These are phyloP conservation scores for Colletotrichum gigasporum DNA, from an alignment of 2,329 filamentous ascomycete species.

Conservation along the genomic window DNA sequence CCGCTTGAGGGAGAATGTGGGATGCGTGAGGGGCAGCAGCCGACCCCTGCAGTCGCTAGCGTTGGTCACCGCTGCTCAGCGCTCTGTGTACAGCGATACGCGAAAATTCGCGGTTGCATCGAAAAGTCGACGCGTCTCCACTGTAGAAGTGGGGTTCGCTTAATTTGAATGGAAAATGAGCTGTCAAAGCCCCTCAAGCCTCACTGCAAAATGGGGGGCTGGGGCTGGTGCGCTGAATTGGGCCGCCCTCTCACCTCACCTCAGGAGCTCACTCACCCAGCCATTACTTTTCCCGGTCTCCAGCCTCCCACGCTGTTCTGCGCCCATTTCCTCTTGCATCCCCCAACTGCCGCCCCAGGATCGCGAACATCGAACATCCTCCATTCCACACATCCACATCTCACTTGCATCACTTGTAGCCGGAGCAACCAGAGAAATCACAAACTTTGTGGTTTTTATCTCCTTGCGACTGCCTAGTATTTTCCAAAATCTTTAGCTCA, in stretches of 20 bases:
- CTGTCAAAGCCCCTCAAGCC: conserved; percentile 8
- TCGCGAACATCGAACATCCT: conserved; percentile 24
- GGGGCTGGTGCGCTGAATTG: conserved; percentile 26
- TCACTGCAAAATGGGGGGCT: conserved; percentile 25
- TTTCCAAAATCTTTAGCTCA: background rate
- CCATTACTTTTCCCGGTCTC: conserved; percentile 28
- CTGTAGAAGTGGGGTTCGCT: conserved; percentile 21
- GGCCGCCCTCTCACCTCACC: conserved; percentile 7
- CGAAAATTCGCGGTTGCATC: conserved; percentile 30
- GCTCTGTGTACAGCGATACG: conserved; percentile 11
- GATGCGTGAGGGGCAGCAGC: conserved; percentile 13
- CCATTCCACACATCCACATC: conserved; percentile 32
- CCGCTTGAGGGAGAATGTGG: conserved; percentile 24
- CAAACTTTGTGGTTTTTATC: background rate
- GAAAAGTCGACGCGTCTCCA: conserved; percentile 19
- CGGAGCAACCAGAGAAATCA: conserved; percentile 28
- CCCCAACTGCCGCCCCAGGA: conserved; percentile 24
- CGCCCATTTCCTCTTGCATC: conserved; percentile 26
- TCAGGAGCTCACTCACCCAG: conserved; percentile 7
- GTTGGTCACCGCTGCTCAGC: background rate
- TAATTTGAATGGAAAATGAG: conserved; percentile 20
- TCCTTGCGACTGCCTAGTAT: conserved; percentile 4
- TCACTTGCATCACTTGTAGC: conserved; percentile 30
- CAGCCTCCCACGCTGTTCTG: conserved; percentile 30
- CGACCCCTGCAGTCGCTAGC: background rate